Base-by-base conservation (phyloP, 495 filamentous ascomycete species). In the Neurospora sp. region DNA sequence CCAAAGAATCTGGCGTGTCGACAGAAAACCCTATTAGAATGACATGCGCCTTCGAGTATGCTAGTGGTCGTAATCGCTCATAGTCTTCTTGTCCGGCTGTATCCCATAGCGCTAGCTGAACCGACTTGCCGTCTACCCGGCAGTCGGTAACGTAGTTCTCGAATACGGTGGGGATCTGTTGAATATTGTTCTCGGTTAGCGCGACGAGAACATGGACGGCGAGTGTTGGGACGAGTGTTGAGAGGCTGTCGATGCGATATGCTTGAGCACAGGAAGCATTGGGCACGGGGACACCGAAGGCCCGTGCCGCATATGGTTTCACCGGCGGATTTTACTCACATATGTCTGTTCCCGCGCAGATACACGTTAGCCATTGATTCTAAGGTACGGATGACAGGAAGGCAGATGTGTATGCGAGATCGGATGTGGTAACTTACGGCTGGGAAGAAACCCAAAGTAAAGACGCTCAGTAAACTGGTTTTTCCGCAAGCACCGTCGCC, bases 111-210 rank as follows among this genome's bases (percentile, higher is more conserved):
- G 96, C 96, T 76, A 99, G 88, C 88, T 99, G 96, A 42, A 99
- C 96, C 40, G 94, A 96, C 79, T 96, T 97, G 72, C 95, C 95
- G 82, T 99, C 96, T 73, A 99, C 96, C 83, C 96, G 89, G 84
- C 97, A 98, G 85, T 99, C 96, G 76, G 96, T 98, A 72, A 99
- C 96, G 79, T 99, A 99, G 86, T 98, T 99, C 83, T 99, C 96
- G 83, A 99, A 99, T 48, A 99, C 96, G 74, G 96, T 99, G 0
- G 96, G 96, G 54, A 98, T 96, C 90, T 99, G 90, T 62, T 39
- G 34, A 42, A 36, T 62, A 37, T 62, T 40, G 42, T 38, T 70
- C 3, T 11, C 36, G 39, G 76, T 73, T 37, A 76, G 72, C 69
- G 21, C 28, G 28, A 19, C 54, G 54, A 7, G 54, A 66, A 66